Base-by-base conservation (phyloP, 345 rosid species). In the Lagerstroemia speciosa region DNA sequence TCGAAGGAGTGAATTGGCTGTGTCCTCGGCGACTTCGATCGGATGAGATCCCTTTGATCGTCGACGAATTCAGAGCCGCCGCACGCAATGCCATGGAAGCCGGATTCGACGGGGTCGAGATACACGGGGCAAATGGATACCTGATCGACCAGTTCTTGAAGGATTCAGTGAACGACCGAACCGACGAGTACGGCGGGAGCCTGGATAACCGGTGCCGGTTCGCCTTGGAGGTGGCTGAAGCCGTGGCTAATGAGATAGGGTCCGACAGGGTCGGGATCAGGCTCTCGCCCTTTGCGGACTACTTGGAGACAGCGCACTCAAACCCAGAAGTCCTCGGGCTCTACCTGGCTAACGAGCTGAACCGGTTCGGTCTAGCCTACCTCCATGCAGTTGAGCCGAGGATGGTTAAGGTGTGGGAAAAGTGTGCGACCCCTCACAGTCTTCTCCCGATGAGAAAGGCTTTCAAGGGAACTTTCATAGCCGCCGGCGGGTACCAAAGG, bases 41-140 rank as follows among this genome's bases (percentile, higher is more conserved):
- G 3, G 76, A 75, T 0, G 89, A 83, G 73, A 81, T 86, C 61
- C 78, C 78, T 57, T 60, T 20, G 4, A 53, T 78, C 43, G 78
- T 83, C 29, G 34, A 84, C 11, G 84, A 84, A 64, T 87, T 81
- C 46, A 78, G 84, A 61, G 55, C 68, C 0, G 86, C 89, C 34
- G 89, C 92, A 32, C 67, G 77, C 65, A 87, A 85, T 73, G 92
- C 89, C 6, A 83, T 81, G 1, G 83, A 84, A 78, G 89, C 91
- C 45, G 78, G 81, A 32, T 78, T 78, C 22, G 78, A 78, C 16
- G 81, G 81, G 32, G 78, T 78, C n/a, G 72, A 78, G 67, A 71
- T 82, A 62, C 78, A 75, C 67, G 83, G 73, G 22, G 76, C 78
- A 8, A 67, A 73, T 22, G 76, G 82, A 0, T 80, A 68, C 68